These are phyloP conservation scores for Fraxinus sp. DNA, from an alignment of 305 asterid genomes.

Conservation along the genomic window DNA sequence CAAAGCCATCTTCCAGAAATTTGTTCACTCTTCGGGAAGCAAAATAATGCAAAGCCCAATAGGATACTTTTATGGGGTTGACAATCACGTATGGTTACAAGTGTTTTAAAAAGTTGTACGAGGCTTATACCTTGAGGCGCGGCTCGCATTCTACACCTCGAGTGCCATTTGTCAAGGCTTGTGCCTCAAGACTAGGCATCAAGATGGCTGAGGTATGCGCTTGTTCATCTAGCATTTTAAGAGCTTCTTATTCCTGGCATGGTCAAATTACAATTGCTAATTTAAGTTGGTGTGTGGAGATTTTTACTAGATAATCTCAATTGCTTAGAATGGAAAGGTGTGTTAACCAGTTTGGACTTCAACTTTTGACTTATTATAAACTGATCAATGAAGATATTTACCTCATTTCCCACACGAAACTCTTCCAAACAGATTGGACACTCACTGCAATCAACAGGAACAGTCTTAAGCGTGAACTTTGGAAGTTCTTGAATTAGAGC, in stretches of 20 bases:
- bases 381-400: slow-evolving; percentile 17
- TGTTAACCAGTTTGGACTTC: background rate
- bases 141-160: background rate
- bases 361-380: background rate
- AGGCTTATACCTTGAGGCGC: background rate
- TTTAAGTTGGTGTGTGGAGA: background rate
- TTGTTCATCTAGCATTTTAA: background rate
- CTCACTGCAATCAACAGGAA: slow-evolving; percentile 93
- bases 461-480: slow-evolving; percentile 83
- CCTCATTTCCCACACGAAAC: slow-evolving; percentile 91
- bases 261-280: background rate
- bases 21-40: background rate
- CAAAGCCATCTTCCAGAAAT: background rate
- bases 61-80: background rate
- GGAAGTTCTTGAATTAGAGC: slow-evolving; percentile 98
- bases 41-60: background rate
- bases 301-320: background rate
- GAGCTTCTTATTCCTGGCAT: background rate
- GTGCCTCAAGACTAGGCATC: background rate
- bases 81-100: background rate
- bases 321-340: background rate
- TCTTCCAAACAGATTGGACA: slow-evolving; percentile 97
- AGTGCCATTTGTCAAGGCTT: background rate
- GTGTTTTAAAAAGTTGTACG: background rate
- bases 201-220: background rate